Evolutionary conservation across 305 asterid genomes (phyloP).

Genomic region (Solanum hybrid): DNA sequence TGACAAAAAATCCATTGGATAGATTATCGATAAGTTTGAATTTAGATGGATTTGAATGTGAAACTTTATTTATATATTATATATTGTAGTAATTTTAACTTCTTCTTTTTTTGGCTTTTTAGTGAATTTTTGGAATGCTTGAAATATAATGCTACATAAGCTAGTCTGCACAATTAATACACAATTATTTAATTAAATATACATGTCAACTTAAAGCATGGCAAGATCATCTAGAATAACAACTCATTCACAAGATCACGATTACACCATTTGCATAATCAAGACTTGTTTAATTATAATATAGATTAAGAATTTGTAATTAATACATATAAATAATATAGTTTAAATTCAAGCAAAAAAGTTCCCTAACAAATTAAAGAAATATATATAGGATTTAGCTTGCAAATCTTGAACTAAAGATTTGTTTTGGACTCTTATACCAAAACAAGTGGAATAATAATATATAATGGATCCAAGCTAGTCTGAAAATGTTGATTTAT

Average conservation of each 20-base stretch:
- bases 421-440: background rate
- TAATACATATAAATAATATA: background rate
- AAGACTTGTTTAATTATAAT: background rate
- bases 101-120: background rate
- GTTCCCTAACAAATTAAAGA: background rate
- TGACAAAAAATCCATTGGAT: background rate
- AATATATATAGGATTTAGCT: background rate
- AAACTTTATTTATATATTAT: background rate
- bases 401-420: constrained; percentile 6
- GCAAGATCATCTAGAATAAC: background rate
- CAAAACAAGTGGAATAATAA: background rate
- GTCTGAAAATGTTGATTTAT: constrained; percentile 28
- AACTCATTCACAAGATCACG: background rate
- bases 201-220: background rate
- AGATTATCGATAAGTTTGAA: background rate
- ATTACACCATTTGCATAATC: background rate
- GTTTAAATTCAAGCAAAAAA: background rate
- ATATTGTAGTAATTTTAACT: background rate
- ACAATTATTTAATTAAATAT: background rate
- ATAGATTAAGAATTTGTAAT: background rate
- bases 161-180: background rate
- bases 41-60: background rate
- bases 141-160: background rate
- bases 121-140: background rate
- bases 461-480: background rate